phyloP scores from a whole-genome alignment of 2,329 filamentous ascomycete species.

The Neopestalotiopsis sp. region DNA sequence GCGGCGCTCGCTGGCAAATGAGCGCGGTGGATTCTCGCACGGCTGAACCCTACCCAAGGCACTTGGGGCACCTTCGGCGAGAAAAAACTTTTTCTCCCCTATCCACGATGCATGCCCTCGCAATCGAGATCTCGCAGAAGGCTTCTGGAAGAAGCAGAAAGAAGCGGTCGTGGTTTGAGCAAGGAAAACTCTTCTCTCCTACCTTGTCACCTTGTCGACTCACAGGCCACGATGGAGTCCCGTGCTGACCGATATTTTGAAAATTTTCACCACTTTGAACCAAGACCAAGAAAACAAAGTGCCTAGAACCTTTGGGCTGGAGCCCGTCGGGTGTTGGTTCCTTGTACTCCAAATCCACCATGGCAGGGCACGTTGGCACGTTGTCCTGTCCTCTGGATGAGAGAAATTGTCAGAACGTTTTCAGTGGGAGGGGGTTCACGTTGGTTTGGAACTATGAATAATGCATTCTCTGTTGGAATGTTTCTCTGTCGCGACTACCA shows the following conservation, averaged over 20 bases:
- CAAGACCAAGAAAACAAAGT: not conserved
- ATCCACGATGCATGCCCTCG: not conserved
- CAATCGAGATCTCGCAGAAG: not conserved
- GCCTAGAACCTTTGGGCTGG: not conserved
- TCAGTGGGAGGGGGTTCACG: not conserved
- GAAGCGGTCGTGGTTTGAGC: not conserved
- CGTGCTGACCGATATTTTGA: constrained; percentile 14
- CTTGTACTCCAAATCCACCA: constrained; percentile 5
- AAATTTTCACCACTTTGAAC: not conserved
- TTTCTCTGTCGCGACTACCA: not conserved
- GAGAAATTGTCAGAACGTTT: not conserved
- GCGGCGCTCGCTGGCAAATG: constrained; percentile 3
- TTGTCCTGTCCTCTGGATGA: constrained; percentile 5
- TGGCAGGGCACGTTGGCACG: constrained; percentile 1
- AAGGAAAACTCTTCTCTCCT: constrained; percentile 3
- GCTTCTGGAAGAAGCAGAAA: not conserved
- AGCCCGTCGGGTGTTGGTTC: constrained; percentile 3
- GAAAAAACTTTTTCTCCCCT: not conserved
- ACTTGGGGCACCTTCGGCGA: not conserved
- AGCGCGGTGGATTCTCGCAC: not conserved
- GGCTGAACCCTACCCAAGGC: constrained; percentile 3
- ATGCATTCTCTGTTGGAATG: not conserved
- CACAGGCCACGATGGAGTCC: not conserved
- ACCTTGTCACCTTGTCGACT: not conserved
- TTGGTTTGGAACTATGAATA: not conserved